phyloP scores from a whole-genome alignment of 2,329 filamentous ascomycete species.

The Hypoxylon sp. region DNA sequence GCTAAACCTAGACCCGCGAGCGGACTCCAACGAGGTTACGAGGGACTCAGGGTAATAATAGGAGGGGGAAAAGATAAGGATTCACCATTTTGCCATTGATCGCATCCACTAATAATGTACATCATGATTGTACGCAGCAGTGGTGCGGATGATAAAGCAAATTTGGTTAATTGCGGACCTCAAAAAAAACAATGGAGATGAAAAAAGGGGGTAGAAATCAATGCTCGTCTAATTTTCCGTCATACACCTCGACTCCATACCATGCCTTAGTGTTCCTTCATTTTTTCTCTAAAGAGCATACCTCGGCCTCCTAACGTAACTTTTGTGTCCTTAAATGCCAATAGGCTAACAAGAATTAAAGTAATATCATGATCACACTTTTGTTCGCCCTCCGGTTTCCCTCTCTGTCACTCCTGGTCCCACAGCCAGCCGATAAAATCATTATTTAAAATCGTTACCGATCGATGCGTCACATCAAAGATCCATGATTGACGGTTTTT shows the following conservation, averaged over 20 bases:
- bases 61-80: conserved; percentile 9
- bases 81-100: conserved; percentile 22
- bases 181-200: background rate
- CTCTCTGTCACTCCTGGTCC: conserved; percentile 12
- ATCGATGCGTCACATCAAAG: conserved; percentile 27
- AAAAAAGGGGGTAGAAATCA: conserved; percentile 23
- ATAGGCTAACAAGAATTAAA: conserved; percentile 24
- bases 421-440: conserved; percentile 15
- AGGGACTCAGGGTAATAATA: conserved; percentile 15
- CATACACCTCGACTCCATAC: conserved; percentile 40
- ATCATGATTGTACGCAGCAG: conserved; percentile 16
- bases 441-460: conserved; percentile 29
- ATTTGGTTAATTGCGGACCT: conserved; percentile 9
- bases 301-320: conserved; percentile 23
- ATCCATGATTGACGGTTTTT: conserved; percentile 15
- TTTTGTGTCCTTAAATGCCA: conserved; percentile 33
- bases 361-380: conserved; percentile 19
- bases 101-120: conserved; percentile 31
- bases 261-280: conserved; percentile 33
- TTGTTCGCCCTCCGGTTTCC: conserved; percentile 13
- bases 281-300: conserved; percentile 33
- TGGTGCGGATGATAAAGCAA: conserved; percentile 19
- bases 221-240: conserved; percentile 38
- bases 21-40: conserved; percentile 36
- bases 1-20: conserved; percentile 32